Conservation (phyloP, 2,329 filamentous ascomycete genomes). For the Pestalotiopsis sp. region DNA sequence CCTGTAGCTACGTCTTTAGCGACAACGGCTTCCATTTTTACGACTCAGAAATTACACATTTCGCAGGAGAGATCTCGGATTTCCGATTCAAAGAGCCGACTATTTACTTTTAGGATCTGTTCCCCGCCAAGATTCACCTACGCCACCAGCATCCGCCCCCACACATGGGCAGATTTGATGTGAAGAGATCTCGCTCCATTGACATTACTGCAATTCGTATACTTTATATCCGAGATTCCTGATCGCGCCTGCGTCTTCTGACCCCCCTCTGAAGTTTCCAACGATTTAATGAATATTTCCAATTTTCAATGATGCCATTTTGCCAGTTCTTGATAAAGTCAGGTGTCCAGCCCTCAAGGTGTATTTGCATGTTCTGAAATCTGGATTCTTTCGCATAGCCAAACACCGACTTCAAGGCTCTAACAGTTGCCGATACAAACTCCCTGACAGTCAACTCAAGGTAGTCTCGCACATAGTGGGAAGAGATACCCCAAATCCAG, state of each 20-base stretch:
- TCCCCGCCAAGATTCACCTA: background rate
- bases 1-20: background rate
- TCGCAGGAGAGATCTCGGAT: slow-evolving; percentile 6
- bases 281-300: background rate
- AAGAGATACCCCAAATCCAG: background rate
- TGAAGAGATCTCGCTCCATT: too few species aligned
- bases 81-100: slow-evolving; percentile 18
- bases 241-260: background rate
- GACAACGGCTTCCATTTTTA: background rate
- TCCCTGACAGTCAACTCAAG: background rate
- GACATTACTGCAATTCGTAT: too few species aligned
- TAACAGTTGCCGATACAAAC: background rate
- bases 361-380: background rate
- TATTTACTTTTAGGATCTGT: background rate
- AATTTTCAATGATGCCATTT: background rate
- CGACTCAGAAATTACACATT: background rate
- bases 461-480: background rate
- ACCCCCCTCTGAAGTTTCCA: background rate
- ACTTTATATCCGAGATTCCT: background rate
- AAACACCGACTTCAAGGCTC: background rate
- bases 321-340: background rate
- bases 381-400: background rate
- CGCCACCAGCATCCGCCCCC: too few species aligned
- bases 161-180: too few species aligned
- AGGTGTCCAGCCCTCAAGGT: background rate